Evolutionary conservation across 2,329 filamentous ascomycete species (phyloP).

Genomic region (Phoma sp.): DNA sequence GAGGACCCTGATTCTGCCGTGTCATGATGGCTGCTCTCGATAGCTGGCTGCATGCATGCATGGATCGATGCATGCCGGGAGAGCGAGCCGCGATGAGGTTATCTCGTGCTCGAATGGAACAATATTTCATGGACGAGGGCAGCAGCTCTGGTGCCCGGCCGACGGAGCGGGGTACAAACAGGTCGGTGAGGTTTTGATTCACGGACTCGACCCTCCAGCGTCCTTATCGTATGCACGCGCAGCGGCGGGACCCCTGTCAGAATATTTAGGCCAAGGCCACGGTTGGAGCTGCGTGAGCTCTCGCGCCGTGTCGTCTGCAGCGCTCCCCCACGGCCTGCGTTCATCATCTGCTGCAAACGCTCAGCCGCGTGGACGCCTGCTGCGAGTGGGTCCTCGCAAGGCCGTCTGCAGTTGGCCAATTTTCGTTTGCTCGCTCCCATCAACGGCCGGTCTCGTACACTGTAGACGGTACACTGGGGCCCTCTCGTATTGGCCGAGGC

Average conservation of each 20-base stretch:
- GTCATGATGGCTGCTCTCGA: constrained; percentile 14
- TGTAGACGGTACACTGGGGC: constrained; percentile 29
- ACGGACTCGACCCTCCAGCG: constrained; percentile 21
- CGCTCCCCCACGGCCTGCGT: constrained; percentile 23
- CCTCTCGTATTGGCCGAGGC: constrained; percentile 27
- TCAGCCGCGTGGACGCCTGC: constrained; percentile 34
- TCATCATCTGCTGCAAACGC: constrained; percentile 37
- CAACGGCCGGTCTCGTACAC: constrained; percentile 16
- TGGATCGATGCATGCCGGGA: constrained; percentile 5
- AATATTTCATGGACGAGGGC: neutral
- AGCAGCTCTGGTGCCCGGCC: constrained; percentile 1
- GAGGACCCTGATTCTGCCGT: constrained; percentile 19
- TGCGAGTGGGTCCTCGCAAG: constrained; percentile 18
- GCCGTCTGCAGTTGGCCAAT: constrained; percentile 23
- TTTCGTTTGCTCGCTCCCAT: neutral
- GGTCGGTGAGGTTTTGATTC: constrained; percentile 34
- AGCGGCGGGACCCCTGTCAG: constrained; percentile 23
- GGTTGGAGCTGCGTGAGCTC: constrained; percentile 12
- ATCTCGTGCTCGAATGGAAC: constrained; percentile 9
- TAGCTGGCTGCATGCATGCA: constrained; percentile 2
- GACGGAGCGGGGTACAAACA: constrained; percentile 33
- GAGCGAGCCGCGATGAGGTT: constrained; percentile 12
- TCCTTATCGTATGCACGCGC: constrained; percentile 35
- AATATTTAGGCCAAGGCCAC: constrained; percentile 12
- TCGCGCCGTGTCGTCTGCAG: constrained; percentile 6